phyloP scores from a whole-genome alignment of 345 rosid species.

The Reutealis trisperma region DNA sequence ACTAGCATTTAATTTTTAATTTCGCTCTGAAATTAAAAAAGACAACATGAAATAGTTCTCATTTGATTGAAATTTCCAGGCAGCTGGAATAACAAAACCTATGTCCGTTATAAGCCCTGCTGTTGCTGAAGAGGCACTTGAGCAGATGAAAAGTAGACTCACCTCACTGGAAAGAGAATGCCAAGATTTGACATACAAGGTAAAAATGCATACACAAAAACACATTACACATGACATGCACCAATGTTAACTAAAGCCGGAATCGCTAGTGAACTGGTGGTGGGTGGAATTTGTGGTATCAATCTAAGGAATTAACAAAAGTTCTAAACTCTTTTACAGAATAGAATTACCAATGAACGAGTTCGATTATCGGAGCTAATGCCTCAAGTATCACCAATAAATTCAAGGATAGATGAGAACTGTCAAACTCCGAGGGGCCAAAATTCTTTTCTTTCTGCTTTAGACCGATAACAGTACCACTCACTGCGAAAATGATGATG shows the following conservation, averaged over 20 bases:
- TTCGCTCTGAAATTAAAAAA: too few relatives aligned
- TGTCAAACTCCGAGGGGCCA: constrained; percentile 28
- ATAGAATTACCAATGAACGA: constrained; percentile 48
- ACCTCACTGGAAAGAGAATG: constrained; percentile 65
- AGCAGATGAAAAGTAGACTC: constrained; percentile 57
- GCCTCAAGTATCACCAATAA: constrained; percentile 50
- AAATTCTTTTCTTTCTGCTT: constrained; percentile 10
- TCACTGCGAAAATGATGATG: background rate
- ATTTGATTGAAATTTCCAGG: constrained; percentile 41
- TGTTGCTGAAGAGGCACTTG: constrained; percentile 80
- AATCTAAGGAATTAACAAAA: background rate
- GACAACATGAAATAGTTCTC: background rate
- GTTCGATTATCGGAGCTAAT: constrained; percentile 49
- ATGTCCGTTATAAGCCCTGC: constrained; percentile 56
- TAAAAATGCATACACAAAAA: constrained; percentile 9
- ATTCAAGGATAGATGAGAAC: constrained; percentile 43
- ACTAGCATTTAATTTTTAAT: background rate
- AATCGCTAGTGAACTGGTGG: too few relatives aligned
- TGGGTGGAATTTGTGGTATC: too few relatives aligned
- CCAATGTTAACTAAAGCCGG: too few relatives aligned
- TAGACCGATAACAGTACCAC: constrained; percentile 13
- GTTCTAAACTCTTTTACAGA: constrained; percentile 35
- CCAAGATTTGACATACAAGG: constrained; percentile 61
- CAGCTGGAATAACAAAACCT: constrained; percentile 59
- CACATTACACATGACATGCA: background rate